Conservation (phyloP, 306 rosid genomes). For the Spatholobus suberectus region DNA sequence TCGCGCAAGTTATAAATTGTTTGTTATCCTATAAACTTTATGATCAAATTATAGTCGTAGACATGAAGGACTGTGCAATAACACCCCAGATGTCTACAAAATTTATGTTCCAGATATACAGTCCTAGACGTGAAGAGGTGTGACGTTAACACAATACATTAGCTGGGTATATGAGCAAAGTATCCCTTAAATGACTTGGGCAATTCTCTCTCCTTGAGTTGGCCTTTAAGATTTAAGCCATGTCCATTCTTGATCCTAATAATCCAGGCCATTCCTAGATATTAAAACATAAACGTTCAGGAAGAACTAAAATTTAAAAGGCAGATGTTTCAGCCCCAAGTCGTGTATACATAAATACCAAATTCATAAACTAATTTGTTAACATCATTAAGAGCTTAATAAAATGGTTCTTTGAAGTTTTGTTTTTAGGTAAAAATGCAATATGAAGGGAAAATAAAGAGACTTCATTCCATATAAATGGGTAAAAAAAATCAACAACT, state of each 20-base stretch:
- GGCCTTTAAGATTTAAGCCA: background rate
- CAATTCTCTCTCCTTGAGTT: background rate
- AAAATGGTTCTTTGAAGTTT: background rate
- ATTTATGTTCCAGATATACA: background rate
- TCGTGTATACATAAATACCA: background rate
- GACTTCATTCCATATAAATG: background rate
- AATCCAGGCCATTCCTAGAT: background rate
- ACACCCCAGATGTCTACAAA: background rate
- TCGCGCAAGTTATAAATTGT: background rate
- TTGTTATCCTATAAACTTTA: background rate
- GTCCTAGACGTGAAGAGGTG: background rate
- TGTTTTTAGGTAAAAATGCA: background rate
- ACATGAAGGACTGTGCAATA: no score
- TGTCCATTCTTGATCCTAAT: background rate
- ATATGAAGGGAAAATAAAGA: background rate
- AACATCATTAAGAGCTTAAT: slow-evolving; percentile 10
- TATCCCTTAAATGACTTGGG: background rate
- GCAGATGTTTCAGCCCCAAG: background rate
- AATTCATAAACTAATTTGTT: background rate
- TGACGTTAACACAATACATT: background rate
- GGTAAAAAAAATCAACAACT: background rate
- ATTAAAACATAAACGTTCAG: background rate
- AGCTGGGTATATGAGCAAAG: background rate
- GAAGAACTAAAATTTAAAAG: background rate
- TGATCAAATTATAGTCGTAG: background rate